Percentiles rank a stretch among this genome's conserved stretches.
Evolutionary conservation across 2,329 filamentous ascomycete genomes (phyloP).

Genomic region (Colletotrichum destructivum): DNA sequence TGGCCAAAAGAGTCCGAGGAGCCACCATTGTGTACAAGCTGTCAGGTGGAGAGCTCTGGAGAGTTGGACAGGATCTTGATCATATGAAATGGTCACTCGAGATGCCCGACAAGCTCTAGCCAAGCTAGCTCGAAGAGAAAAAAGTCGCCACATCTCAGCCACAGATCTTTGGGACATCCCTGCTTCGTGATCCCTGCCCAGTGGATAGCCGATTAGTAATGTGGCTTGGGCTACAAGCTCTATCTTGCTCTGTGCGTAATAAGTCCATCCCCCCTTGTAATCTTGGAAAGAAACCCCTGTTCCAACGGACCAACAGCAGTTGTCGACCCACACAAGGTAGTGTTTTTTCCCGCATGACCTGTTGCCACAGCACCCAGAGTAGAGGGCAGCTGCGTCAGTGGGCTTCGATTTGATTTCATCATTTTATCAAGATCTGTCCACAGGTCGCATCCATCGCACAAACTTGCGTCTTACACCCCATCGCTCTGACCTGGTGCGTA

Average conservation of each 20-base stretch:
- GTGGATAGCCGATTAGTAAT: neutral
- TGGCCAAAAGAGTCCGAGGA: slow-evolving; percentile 45
- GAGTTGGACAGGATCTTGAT: slow-evolving; percentile 4
- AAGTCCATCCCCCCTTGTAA: slow-evolving; percentile 15
- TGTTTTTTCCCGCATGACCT: slow-evolving; percentile 41
- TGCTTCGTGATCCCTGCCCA: neutral
- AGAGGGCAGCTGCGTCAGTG: slow-evolving; percentile 49
- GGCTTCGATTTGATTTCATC: slow-evolving; percentile 35
- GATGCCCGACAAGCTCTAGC: slow-evolving; percentile 13
- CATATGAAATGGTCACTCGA: slow-evolving; percentile 22
- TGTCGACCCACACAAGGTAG: slow-evolving; percentile 35
- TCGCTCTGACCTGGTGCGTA: slow-evolving; percentile 30
- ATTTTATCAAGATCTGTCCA: slow-evolving; percentile 38
- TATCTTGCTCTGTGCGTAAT: neutral
- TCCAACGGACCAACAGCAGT: slow-evolving; percentile 4
- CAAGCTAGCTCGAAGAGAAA: neutral
- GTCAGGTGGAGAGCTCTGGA: slow-evolving; percentile 3
- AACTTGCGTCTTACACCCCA: slow-evolving; percentile 36
- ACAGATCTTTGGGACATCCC: neutral
- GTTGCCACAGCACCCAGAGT: slow-evolving; percentile 56
- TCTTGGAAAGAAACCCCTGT: neutral
- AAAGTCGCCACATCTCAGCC: slow-evolving; percentile 35
- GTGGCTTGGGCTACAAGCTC: slow-evolving; percentile 8
- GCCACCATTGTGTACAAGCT: slow-evolving; percentile 21
- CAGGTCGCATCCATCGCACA: slow-evolving; percentile 21